Percentiles rank a stretch among this genome's conserved stretches.
Conservation (phyloP, 2,329 filamentous ascomycete species). For the Colletotrichum incanum region DNA sequence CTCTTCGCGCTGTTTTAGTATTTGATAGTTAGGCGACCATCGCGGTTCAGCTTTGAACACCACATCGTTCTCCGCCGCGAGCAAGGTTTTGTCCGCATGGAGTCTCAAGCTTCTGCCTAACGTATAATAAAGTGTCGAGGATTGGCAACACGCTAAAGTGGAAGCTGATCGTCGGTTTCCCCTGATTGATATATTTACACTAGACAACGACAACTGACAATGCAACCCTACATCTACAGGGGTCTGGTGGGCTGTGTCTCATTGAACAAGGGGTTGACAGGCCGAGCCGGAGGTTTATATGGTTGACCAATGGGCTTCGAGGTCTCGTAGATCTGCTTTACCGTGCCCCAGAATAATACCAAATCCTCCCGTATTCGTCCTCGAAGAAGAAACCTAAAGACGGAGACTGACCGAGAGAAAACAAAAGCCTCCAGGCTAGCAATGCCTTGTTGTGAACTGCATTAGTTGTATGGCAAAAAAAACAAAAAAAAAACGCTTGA, state of each 20-base stretch:
- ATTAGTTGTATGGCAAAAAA: too few relatives aligned
- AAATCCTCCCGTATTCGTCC: not conserved
- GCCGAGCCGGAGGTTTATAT: not conserved
- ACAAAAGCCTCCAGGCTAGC: too few relatives aligned
- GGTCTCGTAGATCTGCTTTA: not conserved
- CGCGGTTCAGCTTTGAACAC: too few relatives aligned
- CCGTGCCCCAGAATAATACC: not conserved
- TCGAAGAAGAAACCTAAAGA: not conserved
- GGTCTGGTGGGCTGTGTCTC: not conserved
- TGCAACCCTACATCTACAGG: not conserved
- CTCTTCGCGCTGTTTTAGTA: too few relatives aligned
- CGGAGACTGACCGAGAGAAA: not conserved
- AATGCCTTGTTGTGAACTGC: too few relatives aligned
- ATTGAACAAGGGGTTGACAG: not conserved
- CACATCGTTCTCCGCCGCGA: too few relatives aligned
- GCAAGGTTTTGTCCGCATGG: too few relatives aligned
- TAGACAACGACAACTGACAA: not conserved
- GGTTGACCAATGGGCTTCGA: not conserved
- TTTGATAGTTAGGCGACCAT: too few relatives aligned
- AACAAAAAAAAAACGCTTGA: too few relatives aligned
- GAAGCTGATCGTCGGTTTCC: not conserved
- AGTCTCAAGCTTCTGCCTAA: not conserved
- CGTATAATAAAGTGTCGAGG: not conserved
- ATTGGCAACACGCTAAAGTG: not conserved
- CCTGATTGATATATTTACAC: not conserved